Conservation (phyloP, 2,329 filamentous ascomycete genomes). For the Trichoderma atroviride region DNA sequence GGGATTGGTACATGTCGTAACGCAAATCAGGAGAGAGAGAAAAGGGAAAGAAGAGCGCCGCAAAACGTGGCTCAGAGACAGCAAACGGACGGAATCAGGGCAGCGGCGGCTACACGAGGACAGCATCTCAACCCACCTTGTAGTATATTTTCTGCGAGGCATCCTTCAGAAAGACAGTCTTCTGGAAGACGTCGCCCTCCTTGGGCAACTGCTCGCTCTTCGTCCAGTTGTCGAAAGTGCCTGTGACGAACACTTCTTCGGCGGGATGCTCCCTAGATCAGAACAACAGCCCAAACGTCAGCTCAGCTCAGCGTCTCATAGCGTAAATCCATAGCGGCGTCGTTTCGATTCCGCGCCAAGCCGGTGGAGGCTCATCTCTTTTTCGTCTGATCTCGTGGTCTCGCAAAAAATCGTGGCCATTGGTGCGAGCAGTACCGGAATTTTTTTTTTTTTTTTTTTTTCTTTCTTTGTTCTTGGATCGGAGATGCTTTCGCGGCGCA, state of each 20-base stretch:
- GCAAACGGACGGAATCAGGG: background rate
- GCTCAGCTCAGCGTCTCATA: conserved; percentile 9
- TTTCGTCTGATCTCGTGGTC: conserved; percentile 15
- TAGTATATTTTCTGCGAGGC: conserved; percentile 78
- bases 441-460: background rate
- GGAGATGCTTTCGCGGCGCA: conserved; percentile 12
- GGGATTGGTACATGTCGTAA: background rate
- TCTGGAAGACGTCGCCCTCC: conserved; percentile 72
- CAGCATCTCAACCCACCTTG: conserved; percentile 69
- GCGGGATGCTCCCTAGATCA: conserved; percentile 75
- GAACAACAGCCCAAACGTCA: background rate
- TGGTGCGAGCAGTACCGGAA: conserved; percentile 3
- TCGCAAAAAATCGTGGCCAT: conserved; percentile 12
- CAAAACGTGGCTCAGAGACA: background rate
- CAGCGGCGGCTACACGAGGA: conserved; percentile 29
- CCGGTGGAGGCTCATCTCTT: conserved; percentile 10
- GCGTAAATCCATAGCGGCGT: conserved; percentile 3
- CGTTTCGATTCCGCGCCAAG: conserved; percentile 5
- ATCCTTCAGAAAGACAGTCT: conserved; percentile 73
- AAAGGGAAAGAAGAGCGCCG: background rate
- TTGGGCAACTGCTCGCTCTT: conserved; percentile 84
- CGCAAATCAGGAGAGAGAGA: background rate
- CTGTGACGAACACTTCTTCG: conserved; percentile 89
- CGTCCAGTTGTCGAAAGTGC: conserved; percentile 92
- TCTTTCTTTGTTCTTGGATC: background rate